A percentile compares a stretch with the other conserved stretches of the same genome.
These are phyloP conservation scores for Aspergillus novoparasiticus DNA, from an alignment of 2,329 filamentous ascomycete species.

Conservation along the genomic window DNA sequence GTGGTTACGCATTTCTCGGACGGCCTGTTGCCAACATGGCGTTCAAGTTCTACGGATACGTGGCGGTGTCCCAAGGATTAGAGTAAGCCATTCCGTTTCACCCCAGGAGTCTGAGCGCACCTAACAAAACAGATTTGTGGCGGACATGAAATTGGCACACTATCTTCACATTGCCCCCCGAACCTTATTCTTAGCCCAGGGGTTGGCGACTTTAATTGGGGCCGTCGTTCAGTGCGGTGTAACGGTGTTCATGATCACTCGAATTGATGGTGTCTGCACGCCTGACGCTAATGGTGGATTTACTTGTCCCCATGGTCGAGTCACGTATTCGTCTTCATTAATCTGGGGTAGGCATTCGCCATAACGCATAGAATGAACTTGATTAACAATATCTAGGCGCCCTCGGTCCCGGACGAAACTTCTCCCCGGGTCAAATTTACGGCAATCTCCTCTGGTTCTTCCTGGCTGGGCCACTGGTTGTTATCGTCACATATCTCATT, in stretches of 20 bases:
- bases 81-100: slow-evolving; percentile 27
- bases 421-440: slow-evolving; percentile 65
- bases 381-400: slow-evolving; percentile 40
- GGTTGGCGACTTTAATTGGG: slow-evolving; percentile 53
- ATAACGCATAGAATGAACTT: neutral
- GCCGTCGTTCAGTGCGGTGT: slow-evolving; percentile 54
- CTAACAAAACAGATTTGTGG: slow-evolving; percentile 55
- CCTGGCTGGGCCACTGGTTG: slow-evolving; percentile 65
- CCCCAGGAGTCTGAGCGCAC: neutral
- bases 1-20: slow-evolving; percentile 52
- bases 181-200: slow-evolving; percentile 54
- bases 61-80: slow-evolving; percentile 66
- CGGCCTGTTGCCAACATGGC: slow-evolving; percentile 57
- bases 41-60: slow-evolving; percentile 73
- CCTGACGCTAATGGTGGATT: slow-evolving; percentile 62
- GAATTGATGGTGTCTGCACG: slow-evolving; percentile 53
- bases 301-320: slow-evolving; percentile 58
- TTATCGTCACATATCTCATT: slow-evolving; percentile 61
- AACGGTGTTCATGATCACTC: slow-evolving; percentile 52
- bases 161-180: slow-evolving; percentile 50
- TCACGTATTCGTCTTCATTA: slow-evolving; percentile 69
- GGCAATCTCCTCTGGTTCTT: slow-evolving; percentile 70
- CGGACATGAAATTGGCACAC: slow-evolving; percentile 67
- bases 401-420: slow-evolving; percentile 70
- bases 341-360: slow-evolving; percentile 61